Conservation (phyloP, 352 stramenopile species). For the Phytophthora crassamura region DNA sequence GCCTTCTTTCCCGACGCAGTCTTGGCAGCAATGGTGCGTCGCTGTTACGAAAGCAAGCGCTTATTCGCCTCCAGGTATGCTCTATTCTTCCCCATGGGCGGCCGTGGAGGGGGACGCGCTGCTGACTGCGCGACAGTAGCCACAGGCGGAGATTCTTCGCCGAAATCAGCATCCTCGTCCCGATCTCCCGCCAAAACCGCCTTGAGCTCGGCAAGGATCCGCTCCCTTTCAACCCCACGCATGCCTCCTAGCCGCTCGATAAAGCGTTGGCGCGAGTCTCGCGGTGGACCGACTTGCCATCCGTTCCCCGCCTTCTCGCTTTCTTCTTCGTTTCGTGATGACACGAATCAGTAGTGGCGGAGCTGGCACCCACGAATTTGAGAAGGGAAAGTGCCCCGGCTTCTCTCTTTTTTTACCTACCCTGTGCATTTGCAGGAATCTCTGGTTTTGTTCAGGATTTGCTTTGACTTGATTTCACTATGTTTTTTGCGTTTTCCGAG, state of each 20-base stretch:
- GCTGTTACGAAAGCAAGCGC: not conserved
- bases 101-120: not conserved
- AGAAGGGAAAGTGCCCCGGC: not conserved
- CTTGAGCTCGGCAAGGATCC: not conserved
- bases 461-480: conserved; percentile 12
- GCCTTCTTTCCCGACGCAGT: conserved; percentile 5
- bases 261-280: conserved; percentile 11
- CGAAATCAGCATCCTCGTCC: not conserved
- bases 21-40: not conserved
- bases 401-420: not conserved
- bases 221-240: not conserved
- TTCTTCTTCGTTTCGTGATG: conserved; percentile 2
- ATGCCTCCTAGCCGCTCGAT: not conserved
- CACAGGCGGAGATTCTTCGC: not conserved
- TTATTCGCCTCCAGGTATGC: not conserved
- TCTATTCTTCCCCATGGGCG: conserved; percentile 1
- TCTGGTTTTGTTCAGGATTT: conserved; percentile 11
- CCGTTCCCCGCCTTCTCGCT: not conserved
- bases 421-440: conserved; percentile 11
- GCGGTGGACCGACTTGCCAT: not conserved
- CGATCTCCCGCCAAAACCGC: conserved; percentile 1
- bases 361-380: conserved; percentile 3
- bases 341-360: too few relatives aligned
- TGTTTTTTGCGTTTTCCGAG: conserved; percentile 7
- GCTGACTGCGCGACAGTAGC: too few relatives aligned